Evolutionary conservation across 805 yeast species (phyloP).

Genomic region (Brettanomyces naardenensis): DNA sequence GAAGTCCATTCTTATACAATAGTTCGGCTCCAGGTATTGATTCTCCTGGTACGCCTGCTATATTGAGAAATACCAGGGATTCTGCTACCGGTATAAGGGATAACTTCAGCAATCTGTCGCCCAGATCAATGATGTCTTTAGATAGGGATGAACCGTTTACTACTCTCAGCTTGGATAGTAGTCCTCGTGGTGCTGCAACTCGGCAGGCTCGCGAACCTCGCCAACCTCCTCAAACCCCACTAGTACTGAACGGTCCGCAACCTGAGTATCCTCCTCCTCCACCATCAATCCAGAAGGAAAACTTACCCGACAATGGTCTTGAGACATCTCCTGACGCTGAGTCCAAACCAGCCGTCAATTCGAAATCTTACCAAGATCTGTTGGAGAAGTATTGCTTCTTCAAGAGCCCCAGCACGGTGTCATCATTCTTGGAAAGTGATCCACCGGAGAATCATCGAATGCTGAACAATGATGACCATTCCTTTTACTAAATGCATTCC

Average conservation of each 20-base stretch:
- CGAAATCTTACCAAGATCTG: constrained; percentile 48
- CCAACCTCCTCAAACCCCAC: neutral
- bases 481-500: neutral
- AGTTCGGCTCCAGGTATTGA: constrained; percentile 10
- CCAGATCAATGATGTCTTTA: neutral
- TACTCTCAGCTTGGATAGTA: neutral
- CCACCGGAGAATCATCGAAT: constrained; percentile 9
- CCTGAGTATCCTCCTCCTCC: too few relatives aligned
- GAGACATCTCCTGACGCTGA: neutral
- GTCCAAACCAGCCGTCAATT: constrained; percentile 31
- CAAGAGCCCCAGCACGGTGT: constrained; percentile 29
- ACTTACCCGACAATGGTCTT: too few relatives aligned
- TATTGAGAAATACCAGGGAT: constrained; percentile 13
- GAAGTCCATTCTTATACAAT: neutral
- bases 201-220: neutral
- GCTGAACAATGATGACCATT: constrained; percentile 10
- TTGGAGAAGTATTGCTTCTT: constrained; percentile 57
- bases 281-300: too few relatives aligned
- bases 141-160: neutral
- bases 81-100: constrained; percentile 7
- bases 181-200: neutral
- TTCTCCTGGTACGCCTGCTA: constrained; percentile 18
- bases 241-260: too few relatives aligned
- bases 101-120: neutral
- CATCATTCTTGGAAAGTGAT: constrained; percentile 21